phyloP scores from a whole-genome alignment of 108 stramenopile genomes.

The Bacterosira constricta region DNA sequence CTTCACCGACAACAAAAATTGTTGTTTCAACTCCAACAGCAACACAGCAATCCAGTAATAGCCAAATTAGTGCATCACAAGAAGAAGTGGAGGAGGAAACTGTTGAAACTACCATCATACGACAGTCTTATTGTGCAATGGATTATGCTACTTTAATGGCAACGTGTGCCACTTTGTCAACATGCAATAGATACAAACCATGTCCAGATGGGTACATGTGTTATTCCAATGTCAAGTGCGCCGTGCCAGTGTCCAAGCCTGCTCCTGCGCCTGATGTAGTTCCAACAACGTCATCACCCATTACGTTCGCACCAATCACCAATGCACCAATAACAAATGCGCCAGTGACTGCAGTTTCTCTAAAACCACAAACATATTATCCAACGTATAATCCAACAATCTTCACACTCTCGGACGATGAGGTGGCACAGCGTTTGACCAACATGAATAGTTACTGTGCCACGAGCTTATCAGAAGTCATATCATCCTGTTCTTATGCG shows the following conservation, averaged over 20 bases:
- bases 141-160: slow-evolving; percentile 21
- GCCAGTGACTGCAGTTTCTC: neutral
- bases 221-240: slow-evolving; percentile 15
- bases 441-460: slow-evolving; percentile 40
- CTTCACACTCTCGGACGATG: slow-evolving; percentile 22
- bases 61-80: too few relatives aligned
- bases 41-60: too few relatives aligned
- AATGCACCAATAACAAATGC: neutral
- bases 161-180: slow-evolving; percentile 10
- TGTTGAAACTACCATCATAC: neutral
- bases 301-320: neutral
- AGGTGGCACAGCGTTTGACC: slow-evolving; percentile 31
- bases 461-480: slow-evolving; percentile 13
- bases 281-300: neutral
- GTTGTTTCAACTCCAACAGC: too few relatives aligned
- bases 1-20: too few relatives aligned
- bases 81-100: neutral
- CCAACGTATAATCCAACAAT: slow-evolving; percentile 18
- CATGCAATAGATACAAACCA: slow-evolving; percentile 11
- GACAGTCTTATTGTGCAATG: slow-evolving; percentile 26
- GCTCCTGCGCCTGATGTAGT: neutral
- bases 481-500: slow-evolving; percentile 31
- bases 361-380: neutral
- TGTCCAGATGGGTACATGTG: slow-evolving; percentile 30
- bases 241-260: neutral